Base-by-base conservation (phyloP, 805 yeast species). In the Ogataea nakhonphanomensis region DNA sequence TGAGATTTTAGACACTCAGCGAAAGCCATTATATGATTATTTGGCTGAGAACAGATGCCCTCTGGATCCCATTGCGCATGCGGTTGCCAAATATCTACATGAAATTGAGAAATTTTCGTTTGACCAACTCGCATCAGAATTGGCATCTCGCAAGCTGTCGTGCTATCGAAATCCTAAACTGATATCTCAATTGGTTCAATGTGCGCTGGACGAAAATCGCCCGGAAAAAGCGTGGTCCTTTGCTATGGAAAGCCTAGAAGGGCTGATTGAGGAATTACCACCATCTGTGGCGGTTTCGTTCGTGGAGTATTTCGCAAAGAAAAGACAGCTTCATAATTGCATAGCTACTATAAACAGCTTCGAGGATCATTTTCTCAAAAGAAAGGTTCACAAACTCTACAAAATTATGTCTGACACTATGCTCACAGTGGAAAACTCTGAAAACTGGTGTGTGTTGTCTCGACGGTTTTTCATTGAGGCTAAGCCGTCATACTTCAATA, bases 331-430 rank as follows among this genome's bases (percentile, higher is more conserved):
- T 5, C 45, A 55, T 43, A 45, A 48, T 35, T 51, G 51, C 11
- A 37, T 55, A 25, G 60, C 55, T 7, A 43, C 45, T 13, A 41
- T 53, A n/a, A 49, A 53, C 27, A 44, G 30, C 5, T 51, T 53
- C 29, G 33, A 38, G 12, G 27, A 29, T 11, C 20, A 37, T 7
- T 44, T 37, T 15, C 29, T 33, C 5, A 13, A 36, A 12, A 20
- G 41, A n/a, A 51, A 46, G n/a, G 43, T 47, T 7, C 47, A 31
- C 36, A 53, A 43, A 29, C 35, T 31, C 1, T 49, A 51, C 30
- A 49, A 30, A 8, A 34, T 41, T 1, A 39, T 53, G n/a, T 41
- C 43, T 2, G 26, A 26, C 8, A 28, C 36, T 3, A 33, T 54
- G 51, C 8, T 25, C 7, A 25, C 39, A 2, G 5, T 23, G 10